Base-by-base conservation (phyloP, 2,329 filamentous ascomycete genomes). In the Nigrospora oryzae region DNA sequence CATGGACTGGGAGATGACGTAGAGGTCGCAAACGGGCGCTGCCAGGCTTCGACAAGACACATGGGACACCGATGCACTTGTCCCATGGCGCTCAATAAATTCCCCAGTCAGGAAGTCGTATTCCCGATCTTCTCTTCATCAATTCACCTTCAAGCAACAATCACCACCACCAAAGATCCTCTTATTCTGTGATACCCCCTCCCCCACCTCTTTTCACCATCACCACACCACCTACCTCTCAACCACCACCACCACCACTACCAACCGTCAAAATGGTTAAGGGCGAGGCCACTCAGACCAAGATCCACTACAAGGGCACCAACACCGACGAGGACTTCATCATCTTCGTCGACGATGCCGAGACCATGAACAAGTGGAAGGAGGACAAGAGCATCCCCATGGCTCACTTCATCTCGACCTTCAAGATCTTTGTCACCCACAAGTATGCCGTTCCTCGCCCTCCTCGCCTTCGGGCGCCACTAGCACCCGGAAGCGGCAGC, bases 401-500 rank as follows among this genome's bases (percentile, higher is more conserved):
- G 40, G 77, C 86, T 2, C 83, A 96, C 58, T 90, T 98, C 46
- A 77, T 97, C 45, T 88, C 83, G 47, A 77, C 85, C 8, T 97
- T 88, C 75, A 87, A 95, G 75, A 75, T 98, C 60, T 95, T 95
- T 60, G 72, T 85, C 37, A 95, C 89, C 33, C 86, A 94, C 73
- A 86, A 84, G 90, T 96, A 76, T 70, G 86, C 72, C 52, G 47
- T 43, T 14, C 33, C 19, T n/a, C 45, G 44, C 37, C 36, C 16
- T 44, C 36, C 16, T 44, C 32, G 23, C 40, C 28, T 40, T 37
- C 28, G 38, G 14, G 23, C 28, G 30, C 3, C 19, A 28, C 14
- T 16, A 31, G 8, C 15, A 13, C 2, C 23, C 23, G 14, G 11
- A 4, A 6, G 28, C 30, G 16, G 38, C n/a, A 31, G 13, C 38